phyloP scores from a whole-genome alignment of 2,329 filamentous ascomycete genomes.

The Clonostachys rosea region DNA sequence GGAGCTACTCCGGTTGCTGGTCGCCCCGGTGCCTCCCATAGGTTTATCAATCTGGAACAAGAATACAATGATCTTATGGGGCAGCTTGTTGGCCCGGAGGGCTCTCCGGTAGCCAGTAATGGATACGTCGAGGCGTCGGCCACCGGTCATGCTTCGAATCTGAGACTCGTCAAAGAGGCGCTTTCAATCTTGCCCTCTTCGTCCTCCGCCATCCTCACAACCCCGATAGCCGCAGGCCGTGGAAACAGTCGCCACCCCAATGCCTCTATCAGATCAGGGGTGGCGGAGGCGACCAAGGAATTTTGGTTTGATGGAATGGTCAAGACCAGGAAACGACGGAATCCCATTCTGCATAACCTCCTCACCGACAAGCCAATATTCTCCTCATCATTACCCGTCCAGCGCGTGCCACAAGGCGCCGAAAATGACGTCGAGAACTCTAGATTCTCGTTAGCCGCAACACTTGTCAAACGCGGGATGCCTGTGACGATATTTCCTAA shows the following conservation, averaged over 20 bases:
- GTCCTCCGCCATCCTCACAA: conserved; percentile 86
- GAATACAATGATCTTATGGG: conserved; percentile 69
- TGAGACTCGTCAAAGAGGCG: conserved; percentile 65
- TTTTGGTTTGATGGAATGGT: conserved; percentile 42
- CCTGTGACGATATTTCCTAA: conserved; percentile 80
- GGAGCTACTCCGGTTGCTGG: conserved; percentile 73
- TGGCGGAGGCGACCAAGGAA: conserved; percentile 29
- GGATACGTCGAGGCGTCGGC: conserved; percentile 16
- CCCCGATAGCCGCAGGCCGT: conserved; percentile 73
- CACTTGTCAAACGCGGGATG: conserved; percentile 87
- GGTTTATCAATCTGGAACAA: conserved; percentile 89
- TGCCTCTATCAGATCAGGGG: not conserved
- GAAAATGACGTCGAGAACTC: conserved; percentile 9
- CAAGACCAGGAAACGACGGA: conserved; percentile 53
- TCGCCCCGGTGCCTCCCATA: conserved; percentile 25
- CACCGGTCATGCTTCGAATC: conserved; percentile 59
- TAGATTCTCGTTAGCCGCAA: conserved; percentile 43
- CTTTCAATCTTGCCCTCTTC: conserved; percentile 75
- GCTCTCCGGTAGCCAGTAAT: conserved; percentile 20
- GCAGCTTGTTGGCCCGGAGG: conserved; percentile 43
- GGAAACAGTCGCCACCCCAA: conserved; percentile 15
- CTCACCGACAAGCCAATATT: conserved; percentile 91
- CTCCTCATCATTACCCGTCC: conserved; percentile 82
- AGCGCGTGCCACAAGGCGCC: conserved; percentile 48
- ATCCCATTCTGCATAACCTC: conserved; percentile 91